Percentiles rank a stretch among this genome's conserved stretches.
phyloP scores from a whole-genome alignment of 441 rosid species.

The Codiaeum variegatum region DNA sequence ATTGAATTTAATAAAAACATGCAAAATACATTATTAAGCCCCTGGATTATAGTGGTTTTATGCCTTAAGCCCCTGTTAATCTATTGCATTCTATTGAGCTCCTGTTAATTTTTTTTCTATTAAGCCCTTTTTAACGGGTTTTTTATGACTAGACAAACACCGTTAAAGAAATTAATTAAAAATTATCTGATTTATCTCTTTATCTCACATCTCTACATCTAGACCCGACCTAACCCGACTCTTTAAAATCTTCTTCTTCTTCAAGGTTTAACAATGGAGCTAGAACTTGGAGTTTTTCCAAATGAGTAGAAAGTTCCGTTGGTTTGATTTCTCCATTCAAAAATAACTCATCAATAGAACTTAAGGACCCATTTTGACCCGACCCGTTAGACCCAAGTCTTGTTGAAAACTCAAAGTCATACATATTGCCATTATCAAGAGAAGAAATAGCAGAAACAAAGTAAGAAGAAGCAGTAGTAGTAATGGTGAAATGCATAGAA shows the following conservation, averaged over 20 bases:
- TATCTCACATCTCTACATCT: no score
- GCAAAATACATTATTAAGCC: no score
- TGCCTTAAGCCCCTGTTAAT: no score
- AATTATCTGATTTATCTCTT: no score
- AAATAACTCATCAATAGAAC: conserved; percentile 89
- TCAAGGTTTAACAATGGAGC: conserved; percentile 74
- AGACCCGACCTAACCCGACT: no score
- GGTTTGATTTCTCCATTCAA: conserved; percentile 89
- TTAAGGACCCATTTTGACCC: conserved; percentile 56
- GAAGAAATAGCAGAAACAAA: conserved; percentile 31
- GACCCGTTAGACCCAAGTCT: conserved; percentile 46
- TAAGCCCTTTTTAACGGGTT: no score
- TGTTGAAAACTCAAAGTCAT: conserved; percentile 82
- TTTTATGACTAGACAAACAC: no score
- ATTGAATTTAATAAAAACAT: no score
- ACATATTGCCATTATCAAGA: conserved; percentile 24
- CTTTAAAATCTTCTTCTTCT: conserved; percentile 46
- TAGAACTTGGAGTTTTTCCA: conserved; percentile 71
- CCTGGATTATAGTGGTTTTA: no score
- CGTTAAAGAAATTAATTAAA: no score
- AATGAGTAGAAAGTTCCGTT: conserved; percentile 76
- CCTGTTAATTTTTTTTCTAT: no score
- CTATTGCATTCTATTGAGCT: no score
- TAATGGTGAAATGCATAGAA: conserved; percentile 77
- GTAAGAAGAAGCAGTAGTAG: conserved; percentile 30